phyloP scores from a whole-genome alignment of 306 rosid genomes.

The Dalbergia cochinchinensis region DNA sequence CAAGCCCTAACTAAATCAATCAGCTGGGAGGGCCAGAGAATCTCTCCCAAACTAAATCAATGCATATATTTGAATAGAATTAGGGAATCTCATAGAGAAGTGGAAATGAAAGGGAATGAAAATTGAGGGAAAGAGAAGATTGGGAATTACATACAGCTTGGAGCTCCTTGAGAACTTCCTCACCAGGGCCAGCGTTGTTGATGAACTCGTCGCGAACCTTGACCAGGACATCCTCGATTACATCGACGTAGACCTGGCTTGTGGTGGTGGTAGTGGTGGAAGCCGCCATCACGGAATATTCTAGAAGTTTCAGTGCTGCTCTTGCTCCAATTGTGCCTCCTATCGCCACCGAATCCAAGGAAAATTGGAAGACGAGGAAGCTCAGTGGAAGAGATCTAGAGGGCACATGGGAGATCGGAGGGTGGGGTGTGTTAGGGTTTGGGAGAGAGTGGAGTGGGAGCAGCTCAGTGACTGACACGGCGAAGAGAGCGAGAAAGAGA shows the following conservation, averaged over 20 bases:
- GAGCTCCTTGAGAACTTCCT: slow-evolving; percentile 95
- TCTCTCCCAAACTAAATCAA: not conserved
- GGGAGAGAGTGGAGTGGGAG: slow-evolving; percentile 29
- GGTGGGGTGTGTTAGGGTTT: slow-evolving; percentile 45
- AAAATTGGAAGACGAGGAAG: not conserved
- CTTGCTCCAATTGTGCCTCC: slow-evolving; percentile 38
- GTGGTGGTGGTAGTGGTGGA: slow-evolving; percentile 59
- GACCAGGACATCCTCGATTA: slow-evolving; percentile 92
- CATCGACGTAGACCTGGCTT: slow-evolving; percentile 86
- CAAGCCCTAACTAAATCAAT: slow-evolving; percentile 49
- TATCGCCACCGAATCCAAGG: slow-evolving; percentile 11
- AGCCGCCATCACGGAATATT: slow-evolving; percentile 63
- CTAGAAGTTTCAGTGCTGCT: slow-evolving; percentile 30
- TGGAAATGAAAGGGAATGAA: too few species aligned
- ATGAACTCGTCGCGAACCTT: slow-evolving; percentile 94
- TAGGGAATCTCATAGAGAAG: not conserved
- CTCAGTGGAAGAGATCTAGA: slow-evolving; percentile 42
- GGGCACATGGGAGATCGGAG: slow-evolving; percentile 25
- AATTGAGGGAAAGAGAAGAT: not conserved
- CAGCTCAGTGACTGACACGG: slow-evolving; percentile 35
- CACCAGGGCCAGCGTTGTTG: slow-evolving; percentile 84
- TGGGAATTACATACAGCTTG: slow-evolving; percentile 73
- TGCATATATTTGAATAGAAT: not conserved
- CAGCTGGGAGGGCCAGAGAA: slow-evolving; percentile 28
- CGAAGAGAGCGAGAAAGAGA: slow-evolving; percentile 23